Percentiles rank a stretch among this genome's conserved stretches.
Conservation (phyloP, 352 stramenopile species). For the Elongisporangium prolatum region DNA sequence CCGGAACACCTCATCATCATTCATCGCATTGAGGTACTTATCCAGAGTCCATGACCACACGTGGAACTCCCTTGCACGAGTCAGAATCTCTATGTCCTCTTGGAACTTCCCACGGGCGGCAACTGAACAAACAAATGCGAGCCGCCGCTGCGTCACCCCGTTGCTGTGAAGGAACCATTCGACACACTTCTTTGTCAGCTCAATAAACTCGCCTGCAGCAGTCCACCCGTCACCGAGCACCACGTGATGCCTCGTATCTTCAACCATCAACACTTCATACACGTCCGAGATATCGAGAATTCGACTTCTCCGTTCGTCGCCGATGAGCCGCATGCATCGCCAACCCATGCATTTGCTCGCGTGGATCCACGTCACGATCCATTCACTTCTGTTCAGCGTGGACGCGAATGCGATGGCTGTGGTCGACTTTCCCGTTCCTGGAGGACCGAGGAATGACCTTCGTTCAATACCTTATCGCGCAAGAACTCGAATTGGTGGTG, state of each 20-base stretch:
- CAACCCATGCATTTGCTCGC: neutral
- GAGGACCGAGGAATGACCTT: neutral
- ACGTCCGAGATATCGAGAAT: neutral
- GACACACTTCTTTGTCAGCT: no score
- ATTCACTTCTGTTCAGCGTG: conserved; percentile 9
- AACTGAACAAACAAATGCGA: conserved; percentile 9
- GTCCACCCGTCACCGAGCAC: conserved; percentile 4
- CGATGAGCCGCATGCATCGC: conserved; percentile 2
- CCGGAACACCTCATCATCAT: conserved; percentile 8
- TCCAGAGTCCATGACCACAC: conserved; percentile 16
- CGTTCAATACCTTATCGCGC: no score
- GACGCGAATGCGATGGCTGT: conserved; percentile 12
- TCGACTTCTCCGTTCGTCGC: no score
- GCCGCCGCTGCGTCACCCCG: neutral
- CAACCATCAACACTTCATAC: conserved; percentile 4
- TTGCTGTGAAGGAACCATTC: neutral
- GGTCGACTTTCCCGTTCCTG: conserved; percentile 14
- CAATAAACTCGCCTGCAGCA: neutral
- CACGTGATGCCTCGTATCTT: neutral
- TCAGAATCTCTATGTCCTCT: conserved; percentile 6
- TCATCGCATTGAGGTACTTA: conserved; percentile 11
- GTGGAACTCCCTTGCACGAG: conserved; percentile 6
- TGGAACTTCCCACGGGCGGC: conserved; percentile 7
- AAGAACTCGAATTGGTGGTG: no score
- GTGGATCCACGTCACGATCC: conserved; percentile 15